These are phyloP conservation scores for Pseudocercospora fijiensis DNA, from an alignment of 2,329 filamentous ascomycete species.

Conservation along the genomic window DNA sequence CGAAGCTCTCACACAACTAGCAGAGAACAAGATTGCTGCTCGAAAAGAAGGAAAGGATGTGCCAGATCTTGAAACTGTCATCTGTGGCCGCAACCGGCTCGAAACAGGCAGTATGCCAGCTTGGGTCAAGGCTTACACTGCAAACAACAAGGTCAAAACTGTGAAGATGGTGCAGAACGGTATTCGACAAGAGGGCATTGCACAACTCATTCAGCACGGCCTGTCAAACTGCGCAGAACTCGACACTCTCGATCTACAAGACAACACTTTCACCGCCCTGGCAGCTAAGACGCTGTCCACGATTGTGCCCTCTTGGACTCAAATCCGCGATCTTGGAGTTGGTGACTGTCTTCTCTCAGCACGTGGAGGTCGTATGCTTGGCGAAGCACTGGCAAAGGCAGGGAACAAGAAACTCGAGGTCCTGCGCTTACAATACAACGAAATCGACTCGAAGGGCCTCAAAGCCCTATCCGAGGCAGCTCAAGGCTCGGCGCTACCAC, in stretches of 20 bases:
- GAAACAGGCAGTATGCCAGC: slow-evolving; percentile 96
- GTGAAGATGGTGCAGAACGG: slow-evolving; percentile 99
- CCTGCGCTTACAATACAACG: slow-evolving; percentile 87
- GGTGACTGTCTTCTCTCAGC: slow-evolving; percentile 82
- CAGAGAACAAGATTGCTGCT: slow-evolving; percentile 78
- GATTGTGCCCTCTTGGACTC: slow-evolving; percentile 71
- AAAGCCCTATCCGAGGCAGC: slow-evolving; percentile 69
- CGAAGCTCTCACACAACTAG: slow-evolving; percentile 78
- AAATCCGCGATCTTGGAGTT: slow-evolving; percentile 78
- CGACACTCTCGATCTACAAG: slow-evolving; percentile 82
- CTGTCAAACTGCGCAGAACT: slow-evolving; percentile 68
- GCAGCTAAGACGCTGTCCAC: slow-evolving; percentile 76
- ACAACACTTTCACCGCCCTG: slow-evolving; percentile 89
- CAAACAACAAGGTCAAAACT: slow-evolving; percentile 74
- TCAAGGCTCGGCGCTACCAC: slow-evolving; percentile 61
- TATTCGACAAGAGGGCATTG: slow-evolving; percentile 90
- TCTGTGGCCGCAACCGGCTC: slow-evolving; percentile 92
- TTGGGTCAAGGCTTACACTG: slow-evolving; percentile 83
- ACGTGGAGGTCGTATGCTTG: slow-evolving; percentile 73
- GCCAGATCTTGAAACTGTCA: slow-evolving; percentile 87
- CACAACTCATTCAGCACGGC: slow-evolving; percentile 74
- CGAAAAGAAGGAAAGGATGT: slow-evolving; percentile 67
- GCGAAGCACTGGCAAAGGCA: slow-evolving; percentile 69
- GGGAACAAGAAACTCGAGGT: slow-evolving; percentile 77
- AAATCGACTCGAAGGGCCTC: slow-evolving; percentile 76